Evolutionary conservation across 805 yeast species (phyloP), one percentile per base, ranked within the genome.

Genomic region (Ogataea chonburiensis): DNA sequence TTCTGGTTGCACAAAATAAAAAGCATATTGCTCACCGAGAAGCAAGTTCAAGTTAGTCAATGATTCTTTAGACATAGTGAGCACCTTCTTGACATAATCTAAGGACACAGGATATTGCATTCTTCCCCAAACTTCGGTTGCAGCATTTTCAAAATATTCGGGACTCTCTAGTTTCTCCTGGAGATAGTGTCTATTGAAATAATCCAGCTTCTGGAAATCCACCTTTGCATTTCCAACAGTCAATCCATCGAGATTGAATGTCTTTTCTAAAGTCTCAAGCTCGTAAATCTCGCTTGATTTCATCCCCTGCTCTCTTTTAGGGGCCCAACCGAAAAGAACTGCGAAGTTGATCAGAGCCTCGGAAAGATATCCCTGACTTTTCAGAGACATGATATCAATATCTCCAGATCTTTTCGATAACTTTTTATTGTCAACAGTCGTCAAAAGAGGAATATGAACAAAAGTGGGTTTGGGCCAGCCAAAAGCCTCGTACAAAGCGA

Each of bases 211-310:
- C 36, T 73, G 70, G 41, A 77, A 79, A 46, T 85, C 88, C 6
- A 93, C 96, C 56, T 88, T 91, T 11, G 96, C 94, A 61, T 89
- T 89, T 1, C 98, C 98, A 52, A 78, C 87, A 9, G 98, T 91
- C 48, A 93, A 68, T 16, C 84, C 79, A 38, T 79, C 79, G 24
- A 88, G 55, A 11, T 77, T 67, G 55, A 93, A 93, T 16, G 58
- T 42, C 17, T 66, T 43, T 9, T 68, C 74, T 36, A 89, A 60
- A 21, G 83, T 76, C 1, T 66, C 46, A 42, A 82, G 50, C 0
- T 61, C 49, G 61, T 73, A 71, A 6, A 77, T 63, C 51, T 81
- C 91, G 34, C 68, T 70, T 0, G 60, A 55, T 17, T 70, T 64
- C 18, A 68, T 66, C 2, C 81, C 76, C 2, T 54, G 55, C 5